Base-by-base conservation (phyloP, 2,329 filamentous ascomycete genomes). In the Paraconiothyrium sp. region DNA sequence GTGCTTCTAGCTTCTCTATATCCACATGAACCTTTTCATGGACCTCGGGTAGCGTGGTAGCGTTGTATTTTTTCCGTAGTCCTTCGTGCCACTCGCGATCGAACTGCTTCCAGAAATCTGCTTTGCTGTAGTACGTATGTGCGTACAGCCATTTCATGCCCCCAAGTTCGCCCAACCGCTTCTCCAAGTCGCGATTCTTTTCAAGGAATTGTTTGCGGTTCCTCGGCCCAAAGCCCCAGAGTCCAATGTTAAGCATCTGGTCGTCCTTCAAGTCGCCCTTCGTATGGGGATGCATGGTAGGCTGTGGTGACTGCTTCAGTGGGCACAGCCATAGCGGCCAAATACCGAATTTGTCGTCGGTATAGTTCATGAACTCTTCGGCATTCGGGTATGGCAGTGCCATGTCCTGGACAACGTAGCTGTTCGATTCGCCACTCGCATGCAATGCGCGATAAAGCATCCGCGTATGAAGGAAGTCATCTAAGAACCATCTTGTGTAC, bases 171-270 rank as follows among this genome's bases (percentile, higher is more conserved):
- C 83, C 82, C 0, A 91, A 81, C 58, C 85, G 86, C 9, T 80
- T 77, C 76, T 92, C 90, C 1, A 92, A 79, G 0, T 81, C 82
- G 0, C 87, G 83, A 73, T 92, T 92, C 54, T 82, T 79, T 0
- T 71, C 67, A 9, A 90, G 79, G 54, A 86, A 86, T 10, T 69
- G 66, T 6, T 69, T 61, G 7, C 68, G 67, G 16, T 77, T 68
- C 81, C 8, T 81, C 65, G 41, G 89, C 84, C 27, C 90, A 88
- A 79, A 89, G 88, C 92, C 92, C 92, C 92, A 97, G 22, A 96
- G 85, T 32, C 86, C 86, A 44, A 88, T 80, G 65, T 88, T 88
- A 52, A 87, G 78, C 68, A 85, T 80, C 72, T 76, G 71, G 14
- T 74, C 72, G 16, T 66, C 67, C 34, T 70, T 65, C 11, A 74